These are phyloP conservation scores for Neopestalotiopsis sp. DNA, from an alignment of 2,329 filamentous ascomycete species.

Conservation along the genomic window DNA sequence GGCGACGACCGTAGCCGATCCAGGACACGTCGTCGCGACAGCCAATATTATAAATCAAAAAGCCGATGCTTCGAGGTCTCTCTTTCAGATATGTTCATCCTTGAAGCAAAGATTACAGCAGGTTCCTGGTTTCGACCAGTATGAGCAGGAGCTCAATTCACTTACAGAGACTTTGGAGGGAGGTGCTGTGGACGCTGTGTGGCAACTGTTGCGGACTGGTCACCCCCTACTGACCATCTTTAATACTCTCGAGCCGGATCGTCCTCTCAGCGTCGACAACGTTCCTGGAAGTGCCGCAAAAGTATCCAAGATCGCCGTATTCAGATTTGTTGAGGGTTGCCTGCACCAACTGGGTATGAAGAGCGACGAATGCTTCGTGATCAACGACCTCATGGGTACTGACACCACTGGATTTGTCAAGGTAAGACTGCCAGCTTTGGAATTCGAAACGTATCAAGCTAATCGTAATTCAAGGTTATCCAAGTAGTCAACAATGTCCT, in stretches of 20 bases:
- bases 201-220: slow-evolving; percentile 84
- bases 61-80: slow-evolving; percentile 86
- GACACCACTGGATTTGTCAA: slow-evolving; percentile 98
- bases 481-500: slow-evolving; percentile 92
- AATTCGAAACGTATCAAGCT: neutral
- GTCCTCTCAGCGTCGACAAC: slow-evolving; percentile 72
- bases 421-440: slow-evolving; percentile 48
- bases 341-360: slow-evolving; percentile 81
- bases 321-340: slow-evolving; percentile 92
- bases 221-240: slow-evolving; percentile 87
- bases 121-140: slow-evolving; percentile 82
- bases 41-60: slow-evolving; percentile 97
- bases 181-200: slow-evolving; percentile 89
- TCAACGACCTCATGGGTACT: slow-evolving; percentile 88
- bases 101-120: slow-evolving; percentile 81
- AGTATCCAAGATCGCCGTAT: slow-evolving; percentile 84
- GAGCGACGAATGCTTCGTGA: slow-evolving; percentile 85
- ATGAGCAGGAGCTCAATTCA: slow-evolving; percentile 73
- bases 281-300: slow-evolving; percentile 68
- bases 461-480: slow-evolving; percentile 64
- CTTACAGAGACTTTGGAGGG: slow-evolving; percentile 66
- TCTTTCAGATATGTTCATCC: slow-evolving; percentile 94
- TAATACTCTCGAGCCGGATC: slow-evolving; percentile 78
- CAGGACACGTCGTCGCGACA: slow-evolving; percentile 73
- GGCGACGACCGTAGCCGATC: slow-evolving; percentile 31